These are phyloP conservation scores for Aureobasidium musti DNA, from an alignment of 2,329 filamentous ascomycete genomes.

Conservation along the genomic window DNA sequence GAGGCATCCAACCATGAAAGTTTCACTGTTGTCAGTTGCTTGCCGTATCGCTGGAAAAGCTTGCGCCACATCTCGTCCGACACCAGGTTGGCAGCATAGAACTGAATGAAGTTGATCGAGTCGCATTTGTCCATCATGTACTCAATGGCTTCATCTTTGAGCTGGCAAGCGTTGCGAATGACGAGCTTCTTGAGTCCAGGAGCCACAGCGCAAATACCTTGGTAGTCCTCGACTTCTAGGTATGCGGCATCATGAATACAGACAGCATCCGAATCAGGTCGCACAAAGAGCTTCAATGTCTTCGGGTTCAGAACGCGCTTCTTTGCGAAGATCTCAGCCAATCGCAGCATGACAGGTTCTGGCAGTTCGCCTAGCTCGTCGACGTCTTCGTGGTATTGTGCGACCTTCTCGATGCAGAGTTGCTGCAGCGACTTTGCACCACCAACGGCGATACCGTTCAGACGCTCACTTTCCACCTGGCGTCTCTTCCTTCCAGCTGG, in stretches of 20 bases:
- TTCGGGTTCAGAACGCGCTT: slow-evolving; percentile 59
- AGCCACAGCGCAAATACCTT: slow-evolving; percentile 75
- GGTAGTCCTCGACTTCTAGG: slow-evolving; percentile 73
- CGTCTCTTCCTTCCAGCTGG: slow-evolving; percentile 64
- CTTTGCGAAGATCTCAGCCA: slow-evolving; percentile 66
- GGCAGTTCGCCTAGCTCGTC: slow-evolving; percentile 67
- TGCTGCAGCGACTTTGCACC: slow-evolving; percentile 70
- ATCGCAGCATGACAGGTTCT: slow-evolving; percentile 56
- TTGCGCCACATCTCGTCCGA: slow-evolving; percentile 73
- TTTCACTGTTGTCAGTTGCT: slow-evolving; percentile 66
- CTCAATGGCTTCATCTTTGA: slow-evolving; percentile 81
- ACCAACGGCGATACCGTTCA: slow-evolving; percentile 69
- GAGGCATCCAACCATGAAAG: slow-evolving; percentile 83
- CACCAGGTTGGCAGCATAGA: slow-evolving; percentile 83
- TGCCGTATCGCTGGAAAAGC: slow-evolving; percentile 67
- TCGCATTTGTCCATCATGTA: slow-evolving; percentile 75
- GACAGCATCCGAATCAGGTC: slow-evolving; percentile 57
- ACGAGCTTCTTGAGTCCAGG: slow-evolving; percentile 70
- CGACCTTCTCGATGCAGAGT: slow-evolving; percentile 64
- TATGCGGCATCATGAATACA: slow-evolving; percentile 65
- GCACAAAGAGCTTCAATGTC: slow-evolving; percentile 54
- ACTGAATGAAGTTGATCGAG: slow-evolving; percentile 69
- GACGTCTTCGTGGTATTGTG: slow-evolving; percentile 63
- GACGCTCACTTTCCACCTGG: slow-evolving; percentile 77
- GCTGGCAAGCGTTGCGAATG: slow-evolving; percentile 82